Base-by-base conservation (phyloP, 805 yeast genomes). In the Scheffersomyces coipomensis region DNA sequence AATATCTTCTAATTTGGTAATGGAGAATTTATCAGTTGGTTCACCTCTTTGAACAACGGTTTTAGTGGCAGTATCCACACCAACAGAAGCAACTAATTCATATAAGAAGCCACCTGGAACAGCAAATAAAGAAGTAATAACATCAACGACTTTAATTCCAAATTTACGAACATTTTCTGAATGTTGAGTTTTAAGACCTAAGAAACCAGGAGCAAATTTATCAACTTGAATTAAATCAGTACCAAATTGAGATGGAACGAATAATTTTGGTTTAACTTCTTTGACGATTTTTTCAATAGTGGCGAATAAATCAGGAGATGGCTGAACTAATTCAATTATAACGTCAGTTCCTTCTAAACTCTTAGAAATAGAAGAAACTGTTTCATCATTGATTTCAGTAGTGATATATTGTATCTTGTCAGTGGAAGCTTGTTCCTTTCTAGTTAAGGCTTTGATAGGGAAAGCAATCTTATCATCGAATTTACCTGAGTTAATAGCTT, bases 181-280 rank as follows among this genome's bases (percentile, higher is more conserved):
- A 48, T 75, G 78, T 1, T 40, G 49, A 1, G 52, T 33, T 52
- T 76, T 76, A 15, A 40, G 10, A 1, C 34, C 49, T 22, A 59
- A 49, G 39, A 74, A 60, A 1, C 62, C 65, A 5, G 78, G 73
- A 17, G 66, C 53, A 17, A 38, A 29, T 16, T 47, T 42, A 3
- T 48, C 48, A 16, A 55, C 55, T 9, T 52, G 60, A 2, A 46
- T 54, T 13, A 68, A 36, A 37, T 77, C 78, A 17, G 65, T 48
- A 32, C 86, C 88, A 47, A 75, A 81, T 48, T 79, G 84, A 2
- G 82, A 73, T 25, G 83, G 82, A 45, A 78, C 69, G 60, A 68
- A 79, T 26, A 76, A 52, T 51, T 73, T 71, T 35, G 78, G 76
- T 43, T 72, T 70, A 37, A 62, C 66, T 19, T 51, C 58, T 8